Evolutionary conservation across 371 early-diverging fungal genomes (phyloP).

Genomic region (Actinomortierella ambigua): DNA sequence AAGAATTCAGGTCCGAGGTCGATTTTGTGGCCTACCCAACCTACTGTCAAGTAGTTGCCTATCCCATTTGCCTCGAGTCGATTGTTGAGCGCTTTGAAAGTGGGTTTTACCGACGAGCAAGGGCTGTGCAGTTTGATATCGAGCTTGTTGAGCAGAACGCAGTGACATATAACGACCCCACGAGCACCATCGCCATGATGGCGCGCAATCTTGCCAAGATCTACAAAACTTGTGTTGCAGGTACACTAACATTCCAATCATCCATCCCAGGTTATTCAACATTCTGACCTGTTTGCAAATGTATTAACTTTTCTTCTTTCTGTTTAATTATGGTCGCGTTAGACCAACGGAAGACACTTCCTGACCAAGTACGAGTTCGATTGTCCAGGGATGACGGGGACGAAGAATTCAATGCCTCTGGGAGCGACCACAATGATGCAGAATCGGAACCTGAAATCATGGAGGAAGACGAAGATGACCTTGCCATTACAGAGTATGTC

Average conservation of each 20-base stretch:
- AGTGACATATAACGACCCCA: constrained; percentile 66
- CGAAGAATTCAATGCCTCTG: constrained; percentile 39
- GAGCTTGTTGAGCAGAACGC: constrained; percentile 71
- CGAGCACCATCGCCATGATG: constrained; percentile 59
- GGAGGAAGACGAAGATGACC: constrained; percentile 18
- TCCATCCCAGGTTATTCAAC: neutral
- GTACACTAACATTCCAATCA: constrained; percentile 36
- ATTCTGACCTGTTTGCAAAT: neutral
- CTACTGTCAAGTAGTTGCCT: constrained; percentile 68
- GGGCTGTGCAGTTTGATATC: constrained; percentile 70
- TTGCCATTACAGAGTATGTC: constrained; percentile 31
- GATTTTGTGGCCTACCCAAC: constrained; percentile 68
- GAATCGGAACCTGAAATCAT: constrained; percentile 49
- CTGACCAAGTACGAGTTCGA: constrained; percentile 21
- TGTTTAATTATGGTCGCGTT: neutral
- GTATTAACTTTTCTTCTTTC: neutral
- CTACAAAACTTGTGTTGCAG: constrained; percentile 55
- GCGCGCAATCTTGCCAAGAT: constrained; percentile 63
- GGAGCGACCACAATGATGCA: constrained; percentile 38
- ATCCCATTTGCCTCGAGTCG: constrained; percentile 72
- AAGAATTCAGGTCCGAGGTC: constrained; percentile 69
- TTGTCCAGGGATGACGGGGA: constrained; percentile 41
- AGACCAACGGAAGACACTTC: constrained; percentile 56
- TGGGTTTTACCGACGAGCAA: constrained; percentile 65
- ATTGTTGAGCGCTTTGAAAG: constrained; percentile 59